Conservation (phyloP, 805 yeast genomes). For the Hanseniaspora thailandica region DNA sequence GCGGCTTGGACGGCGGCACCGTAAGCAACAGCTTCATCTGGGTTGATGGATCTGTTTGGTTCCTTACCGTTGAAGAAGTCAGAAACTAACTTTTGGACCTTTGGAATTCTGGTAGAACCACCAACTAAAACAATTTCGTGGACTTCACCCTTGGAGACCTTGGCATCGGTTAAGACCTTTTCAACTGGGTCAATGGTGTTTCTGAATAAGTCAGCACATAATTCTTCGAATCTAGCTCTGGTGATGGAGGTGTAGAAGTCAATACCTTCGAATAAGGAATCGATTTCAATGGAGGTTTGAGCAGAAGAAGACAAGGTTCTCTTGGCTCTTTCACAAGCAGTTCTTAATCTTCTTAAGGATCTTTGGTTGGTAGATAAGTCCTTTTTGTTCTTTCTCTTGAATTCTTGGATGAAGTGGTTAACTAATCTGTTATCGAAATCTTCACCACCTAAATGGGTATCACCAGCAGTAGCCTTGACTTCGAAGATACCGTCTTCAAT, state of each 20-base stretch:
- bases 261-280: slow-evolving; percentile 89
- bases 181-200: slow-evolving; percentile 92
- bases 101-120: slow-evolving; percentile 99
- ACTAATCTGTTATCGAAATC: slow-evolving; percentile 96
- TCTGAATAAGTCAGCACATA: slow-evolving; percentile 92
- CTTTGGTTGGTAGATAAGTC: slow-evolving; percentile 88
- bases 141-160: slow-evolving; percentile 82
- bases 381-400: slow-evolving; percentile 96
- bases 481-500: slow-evolving; percentile 95
- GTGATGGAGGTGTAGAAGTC: slow-evolving; percentile 97
- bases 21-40: slow-evolving; percentile 98
- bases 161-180: slow-evolving; percentile 87
- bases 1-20: slow-evolving; percentile 99
- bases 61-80: slow-evolving; percentile 98
- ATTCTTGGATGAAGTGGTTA: slow-evolving; percentile 83
- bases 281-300: slow-evolving; percentile 92
- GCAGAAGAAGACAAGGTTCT: slow-evolving; percentile 95
- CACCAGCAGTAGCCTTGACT: slow-evolving; percentile 80
- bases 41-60: slow-evolving; percentile 96
- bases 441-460: slow-evolving; percentile 96
- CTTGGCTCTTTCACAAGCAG: slow-evolving; percentile 99
- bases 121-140: slow-evolving; percentile 94
- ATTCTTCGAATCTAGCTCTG: slow-evolving; percentile 97
- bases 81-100: slow-evolving; percentile 90
- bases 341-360: slow-evolving; percentile 95